Evolutionary conservation across 495 filamentous ascomycete species (phyloP).

Genomic region (Aspergillus indologenus): DNA sequence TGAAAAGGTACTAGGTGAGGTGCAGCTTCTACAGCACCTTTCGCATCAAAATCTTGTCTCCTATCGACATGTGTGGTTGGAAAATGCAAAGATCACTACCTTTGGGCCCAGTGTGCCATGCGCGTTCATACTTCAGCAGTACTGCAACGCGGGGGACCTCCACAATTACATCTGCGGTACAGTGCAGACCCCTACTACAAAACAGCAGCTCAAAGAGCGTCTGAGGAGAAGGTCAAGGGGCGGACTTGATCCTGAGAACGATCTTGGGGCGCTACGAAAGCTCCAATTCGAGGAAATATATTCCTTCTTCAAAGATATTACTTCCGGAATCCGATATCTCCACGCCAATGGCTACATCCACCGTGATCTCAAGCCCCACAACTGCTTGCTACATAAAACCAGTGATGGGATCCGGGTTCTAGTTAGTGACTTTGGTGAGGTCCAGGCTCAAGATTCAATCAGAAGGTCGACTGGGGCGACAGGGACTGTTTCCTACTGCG

Average conservation of each 20-base stretch:
- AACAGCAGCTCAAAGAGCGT: conserved; percentile 82
- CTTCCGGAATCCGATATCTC: conserved; percentile 83
- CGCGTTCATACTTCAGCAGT: conserved; percentile 95
- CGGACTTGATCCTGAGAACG: conserved; percentile 50
- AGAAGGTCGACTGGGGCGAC: conserved; percentile 90
- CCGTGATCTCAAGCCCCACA: conserved; percentile 91
- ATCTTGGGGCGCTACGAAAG: conserved; percentile 54
- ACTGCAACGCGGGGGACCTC: conserved; percentile 93
- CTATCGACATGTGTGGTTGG: conserved; percentile 95
- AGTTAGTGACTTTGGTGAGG: conserved; percentile 96
- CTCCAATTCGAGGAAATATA: conserved; percentile 90
- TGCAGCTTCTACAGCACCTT: conserved; percentile 84
- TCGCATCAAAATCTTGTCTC: conserved; percentile 95
- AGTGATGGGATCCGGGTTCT: conserved; percentile 69
- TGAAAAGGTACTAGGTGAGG: conserved; percentile 89
- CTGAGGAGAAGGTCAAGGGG: conserved; percentile 71
- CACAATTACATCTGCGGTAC: conserved; percentile 77
- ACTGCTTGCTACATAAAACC: conserved; percentile 83
- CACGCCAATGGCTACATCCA: conserved; percentile 95
- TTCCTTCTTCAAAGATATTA: conserved; percentile 94
- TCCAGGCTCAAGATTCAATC: conserved; percentile 73
- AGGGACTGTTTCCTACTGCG: conserved; percentile 96
- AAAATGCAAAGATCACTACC: conserved; percentile 74
- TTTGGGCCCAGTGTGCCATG: conserved; percentile 93
- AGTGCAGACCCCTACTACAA: conserved; percentile 57